Percentiles rank a stretch among this genome's conserved stretches.
These are phyloP conservation scores for Amanita rubescens DNA, from an alignment of 768 basidiomycete species.

Conservation along the genomic window DNA sequence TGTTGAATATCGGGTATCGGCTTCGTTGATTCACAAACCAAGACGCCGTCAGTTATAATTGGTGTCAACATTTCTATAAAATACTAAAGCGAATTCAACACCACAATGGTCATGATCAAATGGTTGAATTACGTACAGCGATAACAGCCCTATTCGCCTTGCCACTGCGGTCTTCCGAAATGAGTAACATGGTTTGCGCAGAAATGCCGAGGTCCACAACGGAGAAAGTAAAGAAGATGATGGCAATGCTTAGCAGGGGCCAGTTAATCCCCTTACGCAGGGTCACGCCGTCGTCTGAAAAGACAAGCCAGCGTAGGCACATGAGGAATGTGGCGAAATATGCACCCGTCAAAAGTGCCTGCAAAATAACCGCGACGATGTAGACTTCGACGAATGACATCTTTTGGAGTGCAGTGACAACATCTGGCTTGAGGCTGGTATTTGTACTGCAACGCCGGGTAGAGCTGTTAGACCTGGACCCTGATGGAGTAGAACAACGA, in stretches of 20 bases:
- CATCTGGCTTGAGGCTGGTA: too few species aligned
- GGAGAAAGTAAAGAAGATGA: not conserved
- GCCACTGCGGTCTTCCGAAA: not conserved
- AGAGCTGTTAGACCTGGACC: too few species aligned
- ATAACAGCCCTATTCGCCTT: not conserved
- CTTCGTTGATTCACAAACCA: not conserved
- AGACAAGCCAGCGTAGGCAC: not conserved
- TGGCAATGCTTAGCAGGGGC: not conserved
- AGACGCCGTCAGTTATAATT: not conserved
- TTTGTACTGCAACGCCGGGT: too few species aligned
- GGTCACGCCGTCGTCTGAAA: not conserved
- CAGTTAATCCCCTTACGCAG: not conserved
- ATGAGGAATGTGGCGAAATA: slow-evolving; percentile 1
- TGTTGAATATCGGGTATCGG: not conserved
- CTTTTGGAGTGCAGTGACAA: too few species aligned
- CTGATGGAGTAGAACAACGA: too few species aligned
- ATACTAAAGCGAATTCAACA: not conserved
- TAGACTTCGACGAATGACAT: not conserved
- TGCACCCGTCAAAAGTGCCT: not conserved
- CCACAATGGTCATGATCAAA: not conserved
- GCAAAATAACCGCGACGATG: not conserved
- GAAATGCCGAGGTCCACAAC: not conserved
- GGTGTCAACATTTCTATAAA: not conserved
- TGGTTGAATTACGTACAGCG: not conserved
- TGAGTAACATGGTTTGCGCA: not conserved